These are phyloP conservation scores for Colletotrichum melonis DNA, from an alignment of 2,329 filamentous ascomycete species.

Conservation along the genomic window DNA sequence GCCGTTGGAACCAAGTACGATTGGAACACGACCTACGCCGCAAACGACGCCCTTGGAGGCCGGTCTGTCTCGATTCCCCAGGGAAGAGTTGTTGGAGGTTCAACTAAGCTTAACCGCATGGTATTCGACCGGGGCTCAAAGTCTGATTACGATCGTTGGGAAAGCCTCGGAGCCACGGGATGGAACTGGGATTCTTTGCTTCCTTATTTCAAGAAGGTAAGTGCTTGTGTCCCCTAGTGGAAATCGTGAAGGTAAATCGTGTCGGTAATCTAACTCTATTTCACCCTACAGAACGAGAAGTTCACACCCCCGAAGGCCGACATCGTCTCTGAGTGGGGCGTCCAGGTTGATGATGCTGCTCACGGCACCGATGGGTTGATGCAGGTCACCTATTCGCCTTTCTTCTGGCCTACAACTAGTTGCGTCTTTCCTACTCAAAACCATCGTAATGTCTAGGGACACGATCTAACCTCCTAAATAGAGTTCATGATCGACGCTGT, in stretches of 20 bases:
- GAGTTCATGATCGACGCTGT: constrained; percentile 37
- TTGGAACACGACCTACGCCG: constrained; percentile 40
- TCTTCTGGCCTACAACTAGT: constrained; percentile 45
- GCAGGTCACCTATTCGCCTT: constrained; percentile 44
- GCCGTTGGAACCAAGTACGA: constrained; percentile 41
- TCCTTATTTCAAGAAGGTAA: constrained; percentile 46
- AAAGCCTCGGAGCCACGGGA: constrained; percentile 47
- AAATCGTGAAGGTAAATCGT: background rate
- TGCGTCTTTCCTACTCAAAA: constrained; percentile 1
- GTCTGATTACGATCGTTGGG: constrained; percentile 49
- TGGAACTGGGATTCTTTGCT: constrained; percentile 51
- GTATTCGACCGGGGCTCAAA: constrained; percentile 43
- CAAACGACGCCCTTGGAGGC: constrained; percentile 29
- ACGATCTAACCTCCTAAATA: background rate
- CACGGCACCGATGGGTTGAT: constrained; percentile 43
- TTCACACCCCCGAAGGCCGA: constrained; percentile 41
- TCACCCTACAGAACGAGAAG: constrained; percentile 19
- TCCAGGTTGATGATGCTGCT: constrained; percentile 41
- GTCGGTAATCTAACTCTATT: background rate
- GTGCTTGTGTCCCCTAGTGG: too few species aligned
- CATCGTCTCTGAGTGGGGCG: constrained; percentile 41
- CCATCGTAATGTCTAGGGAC: background rate
- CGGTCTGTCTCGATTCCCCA: constrained; percentile 19
- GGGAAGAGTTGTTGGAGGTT: constrained; percentile 41
- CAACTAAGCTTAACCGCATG: constrained; percentile 47